Evolutionary conservation across 805 yeast genomes (phyloP), one percentile per base, ranked within the genome.

Genomic region (Ogataea corticis): DNA sequence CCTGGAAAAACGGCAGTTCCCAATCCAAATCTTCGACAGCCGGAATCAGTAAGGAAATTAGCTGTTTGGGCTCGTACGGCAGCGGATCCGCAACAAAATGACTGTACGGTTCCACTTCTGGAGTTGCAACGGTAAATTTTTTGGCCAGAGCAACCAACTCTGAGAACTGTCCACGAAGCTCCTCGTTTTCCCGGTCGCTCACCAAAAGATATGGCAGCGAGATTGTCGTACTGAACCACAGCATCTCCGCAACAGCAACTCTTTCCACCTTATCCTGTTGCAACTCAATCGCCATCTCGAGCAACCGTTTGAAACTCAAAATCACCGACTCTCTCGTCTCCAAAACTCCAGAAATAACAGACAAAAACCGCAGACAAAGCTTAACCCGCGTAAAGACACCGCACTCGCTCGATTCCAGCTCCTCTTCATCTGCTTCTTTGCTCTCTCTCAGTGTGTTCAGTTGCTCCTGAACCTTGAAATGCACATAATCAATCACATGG

Each of bases 371-470:
- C 48, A 88, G 57, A 13, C 83, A 66, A 11, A 86, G 71, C 65
- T 92, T 91, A 51, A 87, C 62, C 52, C 80, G 79, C 50, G 83
- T 83, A 80, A 88, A 86, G 15, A 74, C 67, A 13, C 90, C 90
- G 21, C 75, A 72, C 33, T 69, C 71, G 15, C 56, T 56, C 4
- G 62, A 44, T 3, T 51, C 57, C n/a, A 34, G 7, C 29, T 63
- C 67, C 14, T 49, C 49, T 12, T 38, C 49, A 7, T 48, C 45
- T 4, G 38, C 49, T 11, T 47, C 53, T n/a, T n/a, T n/a, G n/a
- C n/a, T n/a, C n/a, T n/a, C n/a, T n/a, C 11, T 49, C 42, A 6
- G 45, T 45, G 6, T 38, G 23, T 77, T 74, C 40, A 88, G 63
- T 35, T 81, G 70, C 16, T 68, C 72, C 56, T 86, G 87, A 14